These are phyloP conservation scores for Ustilago sp. DNA, from an alignment of 1,284 basidiomycete species.

Conservation along the genomic window DNA sequence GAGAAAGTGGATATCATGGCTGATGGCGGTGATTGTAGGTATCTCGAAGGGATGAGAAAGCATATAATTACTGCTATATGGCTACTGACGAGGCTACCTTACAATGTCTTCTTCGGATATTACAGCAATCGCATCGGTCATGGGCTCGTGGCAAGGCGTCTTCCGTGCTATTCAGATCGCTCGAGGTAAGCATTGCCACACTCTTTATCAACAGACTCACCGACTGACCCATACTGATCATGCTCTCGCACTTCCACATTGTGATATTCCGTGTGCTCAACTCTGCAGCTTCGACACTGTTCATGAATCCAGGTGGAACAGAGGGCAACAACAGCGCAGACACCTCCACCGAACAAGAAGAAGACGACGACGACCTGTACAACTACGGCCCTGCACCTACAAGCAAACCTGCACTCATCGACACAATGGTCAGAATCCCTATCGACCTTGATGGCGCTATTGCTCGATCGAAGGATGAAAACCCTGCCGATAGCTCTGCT, in stretches of 20 bases:
- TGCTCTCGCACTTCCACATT: background rate
- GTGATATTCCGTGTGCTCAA: background rate
- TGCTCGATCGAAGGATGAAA: constrained; percentile 29
- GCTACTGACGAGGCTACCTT: constrained; percentile 1
- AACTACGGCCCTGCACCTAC: constrained; percentile 32
- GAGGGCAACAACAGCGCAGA: constrained; percentile 16
- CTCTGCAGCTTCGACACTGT: constrained; percentile 33
- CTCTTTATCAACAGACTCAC: background rate
- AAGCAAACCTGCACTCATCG: constrained; percentile 45
- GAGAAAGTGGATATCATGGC: constrained; percentile 64
- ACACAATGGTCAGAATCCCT: constrained; percentile 54
- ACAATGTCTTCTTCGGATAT: background rate
- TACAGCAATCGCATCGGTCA: constrained; percentile 63
- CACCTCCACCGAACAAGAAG: constrained; percentile 29
- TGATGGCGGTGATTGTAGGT: constrained; percentile 61
- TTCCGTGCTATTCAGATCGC: constrained; percentile 67
- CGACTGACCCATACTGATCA: background rate
- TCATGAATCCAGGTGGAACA: constrained; percentile 18
- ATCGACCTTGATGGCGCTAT: constrained; percentile 48
- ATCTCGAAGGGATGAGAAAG: too few relatives aligned
- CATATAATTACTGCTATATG: background rate
- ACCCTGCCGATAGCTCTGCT: constrained; percentile 18
- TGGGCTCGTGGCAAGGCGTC: constrained; percentile 66
- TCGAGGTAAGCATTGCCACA: constrained; percentile 39
- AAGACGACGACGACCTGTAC: constrained; percentile 44